phyloP scores from a whole-genome alignment of 257 asterid species.

The Solanum habrochaites region DNA sequence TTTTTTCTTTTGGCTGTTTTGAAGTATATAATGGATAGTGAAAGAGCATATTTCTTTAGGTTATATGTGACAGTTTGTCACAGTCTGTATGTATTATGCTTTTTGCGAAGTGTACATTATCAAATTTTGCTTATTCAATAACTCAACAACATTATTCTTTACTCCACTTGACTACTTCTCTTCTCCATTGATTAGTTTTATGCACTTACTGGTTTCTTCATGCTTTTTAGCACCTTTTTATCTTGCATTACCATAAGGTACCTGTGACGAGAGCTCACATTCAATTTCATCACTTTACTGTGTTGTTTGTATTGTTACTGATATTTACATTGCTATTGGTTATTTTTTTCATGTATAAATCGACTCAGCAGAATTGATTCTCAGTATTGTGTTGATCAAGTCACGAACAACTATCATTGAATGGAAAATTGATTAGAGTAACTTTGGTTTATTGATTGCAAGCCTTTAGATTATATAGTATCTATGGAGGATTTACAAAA shows the following conservation, averaged over 20 bases:
- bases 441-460: background rate
- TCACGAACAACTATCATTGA: background rate
- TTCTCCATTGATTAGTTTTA: background rate
- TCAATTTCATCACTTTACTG: background rate
- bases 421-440: background rate
- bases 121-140: constrained; percentile 28
- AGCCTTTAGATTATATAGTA: background rate
- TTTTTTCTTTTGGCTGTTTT: constrained; percentile 14
- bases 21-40: constrained; percentile 57
- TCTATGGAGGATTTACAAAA: background rate
- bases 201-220: background rate
- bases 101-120: constrained; percentile 46
- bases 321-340: background rate
- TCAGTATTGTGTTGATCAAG: background rate
- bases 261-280: background rate
- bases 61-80: constrained; percentile 20
- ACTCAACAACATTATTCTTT: constrained; percentile 1
- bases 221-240: background rate
- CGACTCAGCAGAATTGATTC: background rate
- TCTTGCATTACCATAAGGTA: background rate
- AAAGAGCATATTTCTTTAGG: constrained; percentile 29
- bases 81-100: constrained; percentile 47
- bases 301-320: background rate
- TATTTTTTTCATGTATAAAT: background rate
- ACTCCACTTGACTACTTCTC: background rate